Conservation (phyloP, 176 grass and related monocot species). For the Coix lacrymajobi region DNA sequence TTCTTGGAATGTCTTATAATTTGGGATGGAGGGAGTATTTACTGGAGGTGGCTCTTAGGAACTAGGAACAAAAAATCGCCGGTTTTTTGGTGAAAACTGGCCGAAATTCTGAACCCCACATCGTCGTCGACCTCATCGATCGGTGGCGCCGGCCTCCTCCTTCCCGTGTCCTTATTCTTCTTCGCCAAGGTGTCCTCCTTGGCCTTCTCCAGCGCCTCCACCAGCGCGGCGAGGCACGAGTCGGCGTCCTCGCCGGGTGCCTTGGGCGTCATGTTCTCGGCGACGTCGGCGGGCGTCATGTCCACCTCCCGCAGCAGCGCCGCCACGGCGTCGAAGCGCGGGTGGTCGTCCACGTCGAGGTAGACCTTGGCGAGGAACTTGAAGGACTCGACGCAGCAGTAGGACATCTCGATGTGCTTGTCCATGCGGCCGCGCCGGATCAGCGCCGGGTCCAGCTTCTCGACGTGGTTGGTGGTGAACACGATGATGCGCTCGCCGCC, state of each 20-base stretch:
- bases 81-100: too few relatives aligned
- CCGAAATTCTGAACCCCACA: too few relatives aligned
- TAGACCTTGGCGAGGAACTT: slow-evolving; percentile 8
- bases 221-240: slow-evolving; percentile 9
- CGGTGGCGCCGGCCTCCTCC: background rate
- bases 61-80: too few relatives aligned
- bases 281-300: slow-evolving; percentile 26
- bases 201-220: background rate
- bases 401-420: slow-evolving; percentile 36
- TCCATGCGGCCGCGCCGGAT: slow-evolving; percentile 24
- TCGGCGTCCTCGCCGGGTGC: background rate
- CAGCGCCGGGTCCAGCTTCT: slow-evolving; percentile 25
- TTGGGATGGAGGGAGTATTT: too few relatives aligned
- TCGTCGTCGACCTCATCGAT: background rate
- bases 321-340: background rate
- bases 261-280: slow-evolving; percentile 29
- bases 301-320: background rate
- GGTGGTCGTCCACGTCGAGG: background rate
- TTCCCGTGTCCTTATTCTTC: background rate
- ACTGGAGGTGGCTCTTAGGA: too few relatives aligned
- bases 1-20: too few relatives aligned
- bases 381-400: slow-evolving; percentile 21
- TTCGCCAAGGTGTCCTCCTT: background rate
- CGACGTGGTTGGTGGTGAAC: slow-evolving; percentile 31
- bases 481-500: slow-evolving; percentile 27